phyloP scores from a whole-genome alignment of 441 rosid species.

The Gossypium gossypioides region DNA sequence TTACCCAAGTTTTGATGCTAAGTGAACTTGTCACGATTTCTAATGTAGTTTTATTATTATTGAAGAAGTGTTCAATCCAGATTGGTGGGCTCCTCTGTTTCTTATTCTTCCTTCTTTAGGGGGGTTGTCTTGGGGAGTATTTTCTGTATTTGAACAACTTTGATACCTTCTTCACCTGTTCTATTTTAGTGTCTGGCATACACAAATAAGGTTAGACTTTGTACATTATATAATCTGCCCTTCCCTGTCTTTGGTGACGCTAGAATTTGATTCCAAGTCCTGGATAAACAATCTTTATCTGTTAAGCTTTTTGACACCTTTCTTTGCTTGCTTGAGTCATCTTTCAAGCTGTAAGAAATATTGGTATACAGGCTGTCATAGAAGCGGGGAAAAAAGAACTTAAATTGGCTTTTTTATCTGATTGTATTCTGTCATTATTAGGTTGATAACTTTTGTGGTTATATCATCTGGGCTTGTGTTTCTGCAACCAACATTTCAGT shows the following conservation, averaged over 20 bases:
- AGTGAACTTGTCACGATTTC: not conserved
- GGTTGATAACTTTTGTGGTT: not conserved
- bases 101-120: not conserved
- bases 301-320: not conserved
- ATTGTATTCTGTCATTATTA: not conserved
- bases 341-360: not conserved
- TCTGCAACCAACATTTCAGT: conserved; percentile 8
- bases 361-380: not conserved
- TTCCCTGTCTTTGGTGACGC: not conserved
- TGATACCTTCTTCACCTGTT: not conserved
- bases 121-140: not conserved
- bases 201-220: not conserved
- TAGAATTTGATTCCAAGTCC: not conserved
- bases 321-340: not conserved
- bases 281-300: not conserved
- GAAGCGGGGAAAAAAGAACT: not conserved
- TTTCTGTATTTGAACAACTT: not conserved
- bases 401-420: not conserved
- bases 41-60: not conserved
- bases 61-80: not conserved
- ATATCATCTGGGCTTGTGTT: not conserved
- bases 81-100: not conserved
- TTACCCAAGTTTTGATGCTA: not conserved
- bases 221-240: not conserved
- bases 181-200: not conserved